Conservation (phyloP, 768 basidiomycete genomes). For the Macrolepiota fuliginosa region DNA sequence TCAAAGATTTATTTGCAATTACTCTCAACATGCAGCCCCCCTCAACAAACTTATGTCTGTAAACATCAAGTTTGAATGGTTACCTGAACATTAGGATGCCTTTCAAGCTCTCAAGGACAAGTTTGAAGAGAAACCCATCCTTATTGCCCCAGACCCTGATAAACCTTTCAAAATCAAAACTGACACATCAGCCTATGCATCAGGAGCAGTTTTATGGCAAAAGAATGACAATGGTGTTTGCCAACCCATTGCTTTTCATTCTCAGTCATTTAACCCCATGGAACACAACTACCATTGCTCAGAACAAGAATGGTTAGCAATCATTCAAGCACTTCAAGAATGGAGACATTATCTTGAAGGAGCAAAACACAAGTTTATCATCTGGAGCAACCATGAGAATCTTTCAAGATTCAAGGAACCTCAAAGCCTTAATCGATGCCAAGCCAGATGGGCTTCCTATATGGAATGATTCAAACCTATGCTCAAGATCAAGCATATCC, state of each 20-base stretch:
- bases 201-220: neutral
- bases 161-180: neutral
- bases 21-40: neutral
- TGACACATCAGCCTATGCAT: neutral
- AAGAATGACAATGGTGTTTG: neutral
- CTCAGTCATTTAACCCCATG: neutral
- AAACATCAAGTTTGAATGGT: slow-evolving; percentile 25
- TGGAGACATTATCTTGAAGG: neutral
- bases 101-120: slow-evolving; percentile 27
- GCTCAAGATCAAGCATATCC: neutral
- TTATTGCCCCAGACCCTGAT: neutral
- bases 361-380: neutral
- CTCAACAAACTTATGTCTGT: slow-evolving; percentile 11
- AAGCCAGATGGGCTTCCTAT: neutral
- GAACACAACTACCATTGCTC: neutral
- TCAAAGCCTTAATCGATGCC: slow-evolving; percentile 1
- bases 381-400: slow-evolving; percentile 1
- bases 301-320: neutral
- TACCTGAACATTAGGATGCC: slow-evolving; percentile 13
- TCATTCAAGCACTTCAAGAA: neutral
- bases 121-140: slow-evolving; percentile 10
- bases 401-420: neutral
- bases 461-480: slow-evolving; percentile 1
- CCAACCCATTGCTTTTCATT: neutral
- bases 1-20: neutral